phyloP scores from a whole-genome alignment of 1,139 yeast species.

The Sporopachydermia cereana region DNA sequence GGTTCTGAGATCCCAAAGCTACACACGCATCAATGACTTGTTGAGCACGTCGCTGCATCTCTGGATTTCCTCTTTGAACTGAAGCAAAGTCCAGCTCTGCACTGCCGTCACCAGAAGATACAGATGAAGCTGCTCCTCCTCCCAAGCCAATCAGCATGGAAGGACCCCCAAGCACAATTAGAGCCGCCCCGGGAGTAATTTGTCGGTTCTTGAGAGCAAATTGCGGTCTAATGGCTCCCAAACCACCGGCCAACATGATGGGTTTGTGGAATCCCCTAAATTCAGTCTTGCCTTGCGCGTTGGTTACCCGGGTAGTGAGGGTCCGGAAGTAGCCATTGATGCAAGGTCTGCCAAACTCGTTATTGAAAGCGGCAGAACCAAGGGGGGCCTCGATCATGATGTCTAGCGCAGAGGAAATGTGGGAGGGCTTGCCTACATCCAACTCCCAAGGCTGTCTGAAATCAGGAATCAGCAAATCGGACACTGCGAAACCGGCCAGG shows the following conservation, averaged over 20 bases:
- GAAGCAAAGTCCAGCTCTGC: conserved; percentile 96
- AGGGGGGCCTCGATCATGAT: conserved; percentile 97
- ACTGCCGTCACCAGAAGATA: conserved; percentile 91
- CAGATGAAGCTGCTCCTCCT: conserved; percentile 98
- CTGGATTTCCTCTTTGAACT: conserved; percentile 98
- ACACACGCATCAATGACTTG: conserved; percentile 94
- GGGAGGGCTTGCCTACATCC: conserved; percentile 78
- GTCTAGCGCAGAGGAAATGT: conserved; percentile 85
- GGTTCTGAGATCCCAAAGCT: conserved; percentile 67
- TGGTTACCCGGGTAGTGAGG: conserved; percentile 65
- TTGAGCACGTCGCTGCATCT: conserved; percentile 98
- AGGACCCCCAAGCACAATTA: conserved; percentile 95
- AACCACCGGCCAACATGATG: conserved; percentile 98
- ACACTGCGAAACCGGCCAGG: conserved; percentile 82
- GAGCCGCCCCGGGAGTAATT: conserved; percentile 85
- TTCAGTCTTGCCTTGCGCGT: conserved; percentile 52
- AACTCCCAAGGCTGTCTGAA: conserved; percentile 92
- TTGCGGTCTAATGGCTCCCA: conserved; percentile 92
- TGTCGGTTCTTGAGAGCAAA: conserved; percentile 79
- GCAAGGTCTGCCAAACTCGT: conserved; percentile 98
- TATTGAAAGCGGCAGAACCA: conserved; percentile 97
- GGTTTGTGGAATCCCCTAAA: conserved; percentile 97
- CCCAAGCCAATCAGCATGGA: conserved; percentile 99
- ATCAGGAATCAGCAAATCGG: conserved; percentile 81
- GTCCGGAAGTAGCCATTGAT: conserved; percentile 96